These are phyloP conservation scores for Mallotus nudiflorus DNA, from an alignment of 345 rosid species.

Conservation along the genomic window DNA sequence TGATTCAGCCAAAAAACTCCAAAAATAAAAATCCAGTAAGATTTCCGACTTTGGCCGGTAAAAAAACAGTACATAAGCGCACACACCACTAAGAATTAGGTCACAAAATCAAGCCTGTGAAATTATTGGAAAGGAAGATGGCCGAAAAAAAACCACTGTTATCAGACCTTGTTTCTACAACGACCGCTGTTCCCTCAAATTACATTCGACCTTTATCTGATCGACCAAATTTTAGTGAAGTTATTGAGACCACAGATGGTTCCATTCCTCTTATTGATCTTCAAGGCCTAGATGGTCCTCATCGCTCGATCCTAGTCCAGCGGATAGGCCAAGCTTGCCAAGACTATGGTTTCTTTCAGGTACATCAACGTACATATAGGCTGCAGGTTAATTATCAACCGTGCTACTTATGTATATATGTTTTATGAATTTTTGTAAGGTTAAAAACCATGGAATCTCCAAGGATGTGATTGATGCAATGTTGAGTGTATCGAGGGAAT, in stretches of 20 bases:
- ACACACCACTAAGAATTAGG: no score
- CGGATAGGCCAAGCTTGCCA: conserved; percentile 3
- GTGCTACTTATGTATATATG: no score
- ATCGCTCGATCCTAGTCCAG: not conserved
- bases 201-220: conserved; percentile 12
- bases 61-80: no score
- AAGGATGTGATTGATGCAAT: not conserved
- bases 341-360: conserved; percentile 15
- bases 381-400: not conserved
- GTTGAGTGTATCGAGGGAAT: conserved; percentile 1
- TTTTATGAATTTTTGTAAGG: not conserved
- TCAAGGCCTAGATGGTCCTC: not conserved
- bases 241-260: not conserved
- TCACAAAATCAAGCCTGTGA: no score
- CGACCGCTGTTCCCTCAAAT: conserved; percentile 1
- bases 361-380: not conserved
- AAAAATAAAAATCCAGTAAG: no score
- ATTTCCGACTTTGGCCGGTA: no score
- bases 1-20: no score
- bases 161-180: not conserved
- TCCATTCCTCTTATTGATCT: conserved; percentile 11
- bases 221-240: not conserved
- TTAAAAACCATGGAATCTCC: conserved; percentile 12
- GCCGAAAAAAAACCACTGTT: not conserved
- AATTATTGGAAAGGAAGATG: not conserved